Evolutionary conservation across 1,139 yeast genomes (phyloP), one percentile per base, ranked within the genome.

Genomic region (Martiniozyma asiatica): DNA sequence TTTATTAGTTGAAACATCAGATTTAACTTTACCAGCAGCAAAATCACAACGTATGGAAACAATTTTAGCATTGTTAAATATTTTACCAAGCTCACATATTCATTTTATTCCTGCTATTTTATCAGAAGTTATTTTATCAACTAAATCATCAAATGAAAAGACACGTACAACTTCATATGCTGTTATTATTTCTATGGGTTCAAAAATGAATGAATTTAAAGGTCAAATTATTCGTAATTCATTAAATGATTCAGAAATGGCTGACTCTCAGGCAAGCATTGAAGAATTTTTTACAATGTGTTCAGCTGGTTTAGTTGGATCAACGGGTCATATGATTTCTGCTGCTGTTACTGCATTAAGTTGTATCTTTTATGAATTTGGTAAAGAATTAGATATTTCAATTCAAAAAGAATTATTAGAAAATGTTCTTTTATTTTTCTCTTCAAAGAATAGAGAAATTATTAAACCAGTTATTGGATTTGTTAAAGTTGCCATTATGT

Each of bases 381-480:
- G 79, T 46, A 69, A 69, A 35, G 59, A 62, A 27, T 57, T 79
- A 43, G 66, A 73, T 13, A 44, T 65, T 34, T 69, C 71, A 30
- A 62, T 71, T 14, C 59, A 85, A 31, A 53, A 70, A 41, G 96
- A 87, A 50, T 65, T 89, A 32, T 70, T 85, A 15, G 73, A 84
- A n/a, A 84, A 96, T 1, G 81, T 89, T 30, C 94, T 87, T 51
- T 62, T 85, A 43, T 87, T 87, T 55, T 66, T 92, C 53, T 82
- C 94, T 14, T 87, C 93, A 31, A 81, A 79, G 49, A 82, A 85
- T 25, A 70, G 94, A 47, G 99, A 89, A 58, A 82, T 89, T 49
- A 96, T 89, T 37, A 84, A 85, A 54, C 71, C 96, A 22, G 85
- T 95, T 6, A 73, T 89, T 46, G 98, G 98, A 3, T 89, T 89